Conservation (phyloP, 805 yeast species). For the Spathaspora passalidarum region DNA sequence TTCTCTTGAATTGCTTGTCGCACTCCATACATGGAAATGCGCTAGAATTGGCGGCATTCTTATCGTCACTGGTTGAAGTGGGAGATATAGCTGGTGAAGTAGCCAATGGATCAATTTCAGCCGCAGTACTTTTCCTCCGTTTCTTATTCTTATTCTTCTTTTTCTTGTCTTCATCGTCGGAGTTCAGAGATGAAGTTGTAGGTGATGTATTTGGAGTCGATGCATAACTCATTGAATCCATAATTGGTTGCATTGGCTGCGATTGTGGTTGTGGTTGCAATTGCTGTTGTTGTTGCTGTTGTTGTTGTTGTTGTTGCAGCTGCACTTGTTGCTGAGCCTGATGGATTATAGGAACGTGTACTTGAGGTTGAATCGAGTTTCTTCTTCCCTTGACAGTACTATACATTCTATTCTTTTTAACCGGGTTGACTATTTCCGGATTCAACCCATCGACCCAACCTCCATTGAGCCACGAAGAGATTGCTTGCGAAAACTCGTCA, state of each 20-base stretch:
- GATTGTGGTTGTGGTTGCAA: neutral
- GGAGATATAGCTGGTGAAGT: slow-evolving; percentile 2
- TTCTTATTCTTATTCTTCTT: slow-evolving; percentile 1
- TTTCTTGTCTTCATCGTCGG: slow-evolving; percentile 2
- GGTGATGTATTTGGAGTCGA: neutral
- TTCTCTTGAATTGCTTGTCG: slow-evolving; percentile 40
- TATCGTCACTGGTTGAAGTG: slow-evolving; percentile 1
- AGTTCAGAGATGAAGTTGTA: neutral
- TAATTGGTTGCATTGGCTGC: neutral
- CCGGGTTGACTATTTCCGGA: neutral
- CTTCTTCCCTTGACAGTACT: slow-evolving; percentile 12
- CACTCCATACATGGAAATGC: slow-evolving; percentile 42
- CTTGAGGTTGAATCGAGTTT: slow-evolving; percentile 19
- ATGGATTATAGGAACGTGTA: neutral
- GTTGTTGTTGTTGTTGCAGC: neutral
- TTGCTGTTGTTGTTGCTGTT: neutral
- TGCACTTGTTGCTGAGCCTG: neutral
- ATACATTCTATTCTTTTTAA: slow-evolving; percentile 15
- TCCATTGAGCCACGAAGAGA: slow-evolving; percentile 31
- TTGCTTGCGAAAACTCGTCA: slow-evolving; percentile 40
- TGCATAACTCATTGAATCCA: neutral
- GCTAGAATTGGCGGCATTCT: neutral
- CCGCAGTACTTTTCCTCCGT: slow-evolving; percentile 7
- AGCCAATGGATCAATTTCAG: neutral
- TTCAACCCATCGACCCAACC: neutral